Base-by-base conservation (phyloP, 768 basidiomycete genomes). In the Leccinum pellstonianum region DNA sequence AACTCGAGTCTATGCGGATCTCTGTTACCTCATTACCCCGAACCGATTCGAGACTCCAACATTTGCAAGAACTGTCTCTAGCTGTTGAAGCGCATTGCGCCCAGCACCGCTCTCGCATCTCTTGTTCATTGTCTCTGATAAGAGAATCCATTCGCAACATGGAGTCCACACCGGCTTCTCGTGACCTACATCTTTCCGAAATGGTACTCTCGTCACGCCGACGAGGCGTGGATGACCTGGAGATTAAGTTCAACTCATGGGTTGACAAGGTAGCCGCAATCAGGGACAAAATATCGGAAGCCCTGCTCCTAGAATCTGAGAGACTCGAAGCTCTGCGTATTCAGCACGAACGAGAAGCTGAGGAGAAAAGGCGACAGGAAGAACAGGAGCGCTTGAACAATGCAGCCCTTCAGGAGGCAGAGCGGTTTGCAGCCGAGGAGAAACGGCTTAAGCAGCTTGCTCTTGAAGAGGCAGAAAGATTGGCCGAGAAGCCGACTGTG, bases 121-220 rank as follows among this genome's bases (percentile, higher is more conserved):
- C 77, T 12, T 77, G 78, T 23, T 82, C 82, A 0, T 73, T 89
- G 47, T 80, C 83, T 17, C 75, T 79, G 6, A 77, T 86, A 48
- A 85, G 81, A 19, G 81, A 84, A 48, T 70, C 83, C 3, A 74
- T 91, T 19, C 78, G 78, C 19, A 74, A 72, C 23, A 84, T 93
- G 77, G 83, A 86, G n/a, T 64, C 76, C 33, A 61, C 71, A 9
- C 78, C 83, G 35, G 73, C 76, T 48, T 69, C 74, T 2, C 71
- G 75, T 31, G 83, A 86, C 54, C 56, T 75, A 17, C 67, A 76
- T 46, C 73, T 80, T n/a, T 78, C 80, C 47, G 80, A 85, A 51
- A 67, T 68, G 21, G 57, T 91, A 1, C 78, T 83, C 57, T 70
- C 76, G 19, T 70, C 84, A 12, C 81, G 88, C 48, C 72, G 74